Evolutionary conservation across 1,139 yeast genomes (phyloP).

Genomic region (Lizanozyma gosingica): DNA sequence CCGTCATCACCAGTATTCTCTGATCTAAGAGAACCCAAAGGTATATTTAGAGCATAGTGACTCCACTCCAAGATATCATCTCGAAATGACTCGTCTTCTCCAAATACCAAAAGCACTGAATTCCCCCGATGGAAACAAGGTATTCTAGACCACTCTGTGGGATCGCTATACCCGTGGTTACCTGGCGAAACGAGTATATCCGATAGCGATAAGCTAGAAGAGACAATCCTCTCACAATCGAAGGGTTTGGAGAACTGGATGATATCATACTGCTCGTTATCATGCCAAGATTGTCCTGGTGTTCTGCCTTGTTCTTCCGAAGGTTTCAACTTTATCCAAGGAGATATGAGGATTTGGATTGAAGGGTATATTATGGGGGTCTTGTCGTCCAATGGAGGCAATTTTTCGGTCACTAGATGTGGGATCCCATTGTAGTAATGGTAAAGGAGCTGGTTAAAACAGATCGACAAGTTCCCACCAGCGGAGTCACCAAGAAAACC

Average conservation of each 20-base stretch:
- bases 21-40: slow-evolving; percentile 12
- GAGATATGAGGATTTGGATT: slow-evolving; percentile 26
- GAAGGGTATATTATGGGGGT: slow-evolving; percentile 17
- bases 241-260: slow-evolving; percentile 11
- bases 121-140: slow-evolving; percentile 21
- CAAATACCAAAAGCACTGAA: slow-evolving; percentile 22
- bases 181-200: slow-evolving; percentile 12
- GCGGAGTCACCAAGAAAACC: slow-evolving; percentile 34
- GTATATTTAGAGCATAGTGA: slow-evolving; percentile 22
- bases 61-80: slow-evolving; percentile 34
- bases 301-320: slow-evolving; percentile 6
- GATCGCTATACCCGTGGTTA: slow-evolving; percentile 7
- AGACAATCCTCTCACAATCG: slow-evolving; percentile 2
- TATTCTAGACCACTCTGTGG: slow-evolving; percentile 26
- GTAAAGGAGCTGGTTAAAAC: slow-evolving; percentile 21
- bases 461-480: slow-evolving; percentile 30
- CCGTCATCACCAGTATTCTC: too few species aligned
- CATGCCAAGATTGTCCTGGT: slow-evolving; percentile 28
- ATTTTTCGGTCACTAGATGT: slow-evolving; percentile 1
- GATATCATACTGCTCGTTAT: slow-evolving; percentile 25
- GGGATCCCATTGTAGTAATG: slow-evolving; percentile 1
- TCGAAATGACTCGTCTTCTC: slow-evolving; percentile 38
- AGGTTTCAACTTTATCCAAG: slow-evolving; percentile 27
- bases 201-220: slow-evolving; percentile 8
- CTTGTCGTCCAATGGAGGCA: slow-evolving; percentile 1